Base-by-base conservation (phyloP, 164 flowering plant species). In the Piper longum region DNA sequence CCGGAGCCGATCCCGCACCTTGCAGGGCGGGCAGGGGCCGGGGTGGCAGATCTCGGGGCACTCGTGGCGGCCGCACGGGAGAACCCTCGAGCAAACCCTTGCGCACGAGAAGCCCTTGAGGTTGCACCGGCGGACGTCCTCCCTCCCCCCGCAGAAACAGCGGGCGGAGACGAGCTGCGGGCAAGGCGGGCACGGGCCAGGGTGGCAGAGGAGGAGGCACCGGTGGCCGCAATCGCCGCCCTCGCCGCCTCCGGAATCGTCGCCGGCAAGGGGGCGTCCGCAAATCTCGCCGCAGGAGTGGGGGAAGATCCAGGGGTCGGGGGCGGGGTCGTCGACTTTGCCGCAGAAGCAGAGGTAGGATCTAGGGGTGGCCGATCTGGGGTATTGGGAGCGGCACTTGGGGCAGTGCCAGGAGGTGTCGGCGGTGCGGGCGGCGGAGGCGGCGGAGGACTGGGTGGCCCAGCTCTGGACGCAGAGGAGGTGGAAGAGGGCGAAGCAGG, bases 221-320 rank as follows among this genome's bases (percentile, higher is more conserved):
- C 60, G 40, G 43, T 92, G 98, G 1, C 96, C 98, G 55, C 98
- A 92, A 19, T 80, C 70, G 36, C 36, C 36, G 36, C 36, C 36
- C 36, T 2, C 36, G 36, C 36, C 36, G 36, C 36, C 1, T 26
- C 36, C 1, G 36, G 36, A 26, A 26, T 26, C 36, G 36, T 26
- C 36, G 62, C 81, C 57, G 57, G 59, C 71, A 74, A 92, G 75
- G 0, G 82, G 74, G 4, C 93, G 68, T n/a, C 75, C 75, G 51
- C 98, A 92, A 26, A 89, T 58, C 58, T 89, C 96, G 11, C 96
- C 96, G 51, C 98, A 92, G 0, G 98, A 87, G 73, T 92, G 98
- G 4, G 98, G 93, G 18, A 92, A 72, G 16, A 89, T 71, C 98
- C 98, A 92, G 0, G 98, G 98, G 70, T 92, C 98, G 43, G 68